phyloP scores from a whole-genome alignment of 768 basidiomycete species.

The Amanita pallidorosea region DNA sequence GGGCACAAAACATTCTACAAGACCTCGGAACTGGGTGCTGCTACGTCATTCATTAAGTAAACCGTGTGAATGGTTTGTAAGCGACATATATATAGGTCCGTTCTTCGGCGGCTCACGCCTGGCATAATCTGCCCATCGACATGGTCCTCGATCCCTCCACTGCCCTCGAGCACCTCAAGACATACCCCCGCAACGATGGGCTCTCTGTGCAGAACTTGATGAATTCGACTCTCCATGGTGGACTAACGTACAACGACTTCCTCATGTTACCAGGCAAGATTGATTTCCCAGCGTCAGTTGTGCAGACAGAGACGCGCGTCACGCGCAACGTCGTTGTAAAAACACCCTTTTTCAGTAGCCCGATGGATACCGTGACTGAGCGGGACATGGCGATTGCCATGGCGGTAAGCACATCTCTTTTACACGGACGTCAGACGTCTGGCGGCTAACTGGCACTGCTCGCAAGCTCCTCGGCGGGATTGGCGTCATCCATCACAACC shows the following conservation, averaged over 20 bases:
- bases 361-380: constrained; percentile 99
- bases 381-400: constrained; percentile 87
- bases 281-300: constrained; percentile 77
- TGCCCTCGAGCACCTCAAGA: constrained; percentile 67
- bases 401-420: constrained; percentile 53
- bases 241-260: constrained; percentile 97
- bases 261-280: constrained; percentile 92
- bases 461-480: constrained; percentile 82
- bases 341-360: constrained; percentile 94
- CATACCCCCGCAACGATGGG: constrained; percentile 70
- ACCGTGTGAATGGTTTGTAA: no score
- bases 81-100: background rate
- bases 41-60: no score
- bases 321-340: constrained; percentile 88
- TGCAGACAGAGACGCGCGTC: constrained; percentile 74
- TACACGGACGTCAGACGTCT: constrained; percentile 6
- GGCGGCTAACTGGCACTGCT: background rate
- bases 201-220: constrained; percentile 79
- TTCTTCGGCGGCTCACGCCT: background rate
- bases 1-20: no score
- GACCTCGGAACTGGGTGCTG: no score
- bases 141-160: constrained; percentile 47
- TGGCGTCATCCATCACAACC: constrained; percentile 98
- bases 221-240: constrained; percentile 77
- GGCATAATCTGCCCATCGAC: constrained; percentile 5